These are phyloP conservation scores for Pleurotus ostreatus DNA, from an alignment of 768 basidiomycete species.

Conservation along the genomic window DNA sequence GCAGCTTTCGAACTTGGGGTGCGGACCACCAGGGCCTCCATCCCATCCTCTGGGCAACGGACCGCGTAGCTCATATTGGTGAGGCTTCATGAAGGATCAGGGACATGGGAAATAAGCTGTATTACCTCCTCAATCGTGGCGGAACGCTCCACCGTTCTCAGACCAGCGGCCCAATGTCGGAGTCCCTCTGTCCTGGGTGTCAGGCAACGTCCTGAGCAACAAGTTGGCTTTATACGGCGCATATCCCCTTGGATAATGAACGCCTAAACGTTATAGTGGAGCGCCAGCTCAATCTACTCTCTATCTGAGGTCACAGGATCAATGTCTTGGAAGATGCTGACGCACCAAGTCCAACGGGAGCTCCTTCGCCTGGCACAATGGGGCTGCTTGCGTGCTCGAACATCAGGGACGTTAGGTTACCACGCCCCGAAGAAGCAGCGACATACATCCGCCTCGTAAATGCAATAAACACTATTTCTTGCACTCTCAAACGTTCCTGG, in stretches of 20 bases:
- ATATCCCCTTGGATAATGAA: not conserved
- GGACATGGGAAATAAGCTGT: slow-evolving; percentile 5
- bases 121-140: not conserved
- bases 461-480: not conserved
- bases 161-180: slow-evolving; percentile 2
- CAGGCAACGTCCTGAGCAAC: not conserved
- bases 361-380: slow-evolving; percentile 15
- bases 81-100: not conserved
- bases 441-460: slow-evolving; percentile 13
- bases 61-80: not conserved
- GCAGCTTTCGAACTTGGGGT: slow-evolving; percentile 5
- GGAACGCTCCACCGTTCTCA: not conserved
- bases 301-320: not conserved
- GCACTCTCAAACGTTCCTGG: not conserved
- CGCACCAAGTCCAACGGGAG: slow-evolving; percentile 21
- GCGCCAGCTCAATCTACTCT: not conserved
- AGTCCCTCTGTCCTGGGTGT: not conserved
- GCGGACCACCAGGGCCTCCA: not conserved
- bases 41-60: not conserved
- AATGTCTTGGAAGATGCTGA: slow-evolving; percentile 1
- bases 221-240: not conserved
- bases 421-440: slow-evolving; percentile 14
- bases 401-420: not conserved
- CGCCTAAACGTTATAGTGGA: not conserved
- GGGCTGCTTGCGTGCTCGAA: slow-evolving; percentile 23